Evolutionary conservation across 2,329 filamentous ascomycete species (phyloP), one percentile per base, ranked within the genome.

Genomic region (Helicocarpus griseus): DNA sequence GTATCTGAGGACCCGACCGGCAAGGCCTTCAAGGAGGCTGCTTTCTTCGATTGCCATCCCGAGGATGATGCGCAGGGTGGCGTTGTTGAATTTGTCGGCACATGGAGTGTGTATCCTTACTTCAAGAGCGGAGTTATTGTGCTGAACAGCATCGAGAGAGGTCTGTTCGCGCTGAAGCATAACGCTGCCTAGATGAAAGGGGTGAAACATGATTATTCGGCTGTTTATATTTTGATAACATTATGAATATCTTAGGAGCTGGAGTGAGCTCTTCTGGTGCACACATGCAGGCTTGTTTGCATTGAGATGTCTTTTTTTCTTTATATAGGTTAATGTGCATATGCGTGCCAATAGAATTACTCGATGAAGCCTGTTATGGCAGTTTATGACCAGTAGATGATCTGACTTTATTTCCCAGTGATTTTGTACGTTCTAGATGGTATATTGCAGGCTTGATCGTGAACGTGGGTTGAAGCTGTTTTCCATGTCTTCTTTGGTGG

Each of bases 81-180:
- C 1, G 49, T 54, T 2, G 66, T 74, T 7, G 63, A 64, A 0
- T 75, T 75, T 48, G 58, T 66, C 24, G 74, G 70, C 3, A 72
- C 72, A 1, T 78, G 76, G 76, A 73, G 68, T 24, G 69, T 70
- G 47, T 78, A 76, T 54, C 72, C 73, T 1, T 71, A 63, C 55
- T 78, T 77, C 60, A 70, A 70, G 57, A 73, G 68, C 1, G 76
- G 76, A 1, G 72, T 71, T 56, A 69, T 78, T 51, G 68, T 78
- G 6, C 60, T 79, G 55, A 77, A 78, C 62, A 75, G 70, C 2
- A 78, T 78, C 52, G 76, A 78, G 63, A 64, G 75, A 5, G 76
- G 76, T 48, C 68, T 70, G 4, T 78, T 73, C 46, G 68, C 73
- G 6, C 66, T 78, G 9, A 78, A 76, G 66, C 56, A 52, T 46